phyloP scores from a whole-genome alignment of 441 rosid species.

The Adansonia grandidieri region DNA sequence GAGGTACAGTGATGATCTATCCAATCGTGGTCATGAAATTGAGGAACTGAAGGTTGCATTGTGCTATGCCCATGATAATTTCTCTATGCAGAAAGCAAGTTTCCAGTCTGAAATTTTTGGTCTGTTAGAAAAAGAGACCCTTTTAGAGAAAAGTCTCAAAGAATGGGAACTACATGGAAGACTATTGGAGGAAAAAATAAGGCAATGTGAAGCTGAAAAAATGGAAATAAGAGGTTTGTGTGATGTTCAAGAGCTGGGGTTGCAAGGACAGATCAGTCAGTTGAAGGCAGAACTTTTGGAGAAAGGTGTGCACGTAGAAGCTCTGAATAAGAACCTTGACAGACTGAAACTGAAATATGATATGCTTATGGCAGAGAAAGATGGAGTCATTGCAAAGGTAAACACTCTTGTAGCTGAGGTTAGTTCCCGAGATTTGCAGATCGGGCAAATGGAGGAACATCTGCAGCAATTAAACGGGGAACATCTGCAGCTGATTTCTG shows the following conservation, averaged over 20 bases:
- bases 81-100: constrained; percentile 49
- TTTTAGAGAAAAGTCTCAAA: constrained; percentile 41
- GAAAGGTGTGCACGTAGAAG: constrained; percentile 41
- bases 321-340: constrained; percentile 57
- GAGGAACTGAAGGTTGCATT: constrained; percentile 37
- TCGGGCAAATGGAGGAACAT: constrained; percentile 52
- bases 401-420: constrained; percentile 49
- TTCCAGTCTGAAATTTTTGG: constrained; percentile 41
- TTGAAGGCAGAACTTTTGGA: constrained; percentile 50
- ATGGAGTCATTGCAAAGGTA: constrained; percentile 53
- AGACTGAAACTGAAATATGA: constrained; percentile 52
- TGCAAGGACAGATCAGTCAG: constrained; percentile 44
- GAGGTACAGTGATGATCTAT: constrained; percentile 31
- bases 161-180: constrained; percentile 44
- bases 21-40: constrained; percentile 39
- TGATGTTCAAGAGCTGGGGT: constrained; percentile 31
- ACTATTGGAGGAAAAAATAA: constrained; percentile 44
- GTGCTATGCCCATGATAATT: constrained; percentile 42
- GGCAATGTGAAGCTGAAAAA: constrained; percentile 46
- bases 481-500: constrained; percentile 39
- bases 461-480: constrained; percentile 35
- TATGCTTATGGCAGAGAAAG: constrained; percentile 65
- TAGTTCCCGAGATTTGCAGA: constrained; percentile 43
- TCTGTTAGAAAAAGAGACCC: constrained; percentile 42
- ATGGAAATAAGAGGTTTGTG: constrained; percentile 38